These are phyloP conservation scores for Insectozyma bohioensis DNA, from an alignment of 1,139 yeast genomes.

Conservation along the genomic window DNA sequence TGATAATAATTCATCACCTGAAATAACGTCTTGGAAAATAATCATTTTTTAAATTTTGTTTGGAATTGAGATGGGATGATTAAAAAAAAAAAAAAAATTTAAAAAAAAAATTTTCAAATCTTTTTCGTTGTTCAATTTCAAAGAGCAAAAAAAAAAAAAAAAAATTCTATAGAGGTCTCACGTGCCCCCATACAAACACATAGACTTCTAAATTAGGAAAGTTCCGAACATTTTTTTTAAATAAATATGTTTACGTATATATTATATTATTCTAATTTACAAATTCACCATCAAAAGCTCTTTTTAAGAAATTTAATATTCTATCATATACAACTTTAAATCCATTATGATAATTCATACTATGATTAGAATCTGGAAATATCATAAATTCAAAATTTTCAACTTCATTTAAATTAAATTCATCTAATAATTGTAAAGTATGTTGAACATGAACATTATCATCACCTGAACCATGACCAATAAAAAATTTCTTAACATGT, in stretches of 20 bases:
- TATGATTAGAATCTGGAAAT: conserved; percentile 79
- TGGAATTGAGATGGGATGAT: conserved; percentile 2
- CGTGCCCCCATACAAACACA: conserved; percentile 1
- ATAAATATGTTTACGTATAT: too few relatives aligned
- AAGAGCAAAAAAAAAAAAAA: conserved; percentile 1
- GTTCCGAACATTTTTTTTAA: too few relatives aligned
- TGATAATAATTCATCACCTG: conserved; percentile 95
- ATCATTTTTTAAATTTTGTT: conserved; percentile 29
- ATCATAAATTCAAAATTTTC: conserved; percentile 74
- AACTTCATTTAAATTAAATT: conserved; percentile 53
- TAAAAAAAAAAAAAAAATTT: conserved; percentile 3
- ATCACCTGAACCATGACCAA: conserved; percentile 82
- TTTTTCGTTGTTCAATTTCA: too few relatives aligned
- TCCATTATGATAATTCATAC: conserved; percentile 71
- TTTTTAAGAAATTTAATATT: conserved; percentile 32
- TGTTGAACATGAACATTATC: conserved; percentile 83
- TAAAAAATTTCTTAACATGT: conserved; percentile 56
- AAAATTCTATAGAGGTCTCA: conserved; percentile 1
- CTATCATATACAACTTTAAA: conserved; percentile 64
- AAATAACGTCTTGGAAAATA: conserved; percentile 68
- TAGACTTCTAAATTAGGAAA: conserved; percentile 1
- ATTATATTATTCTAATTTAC: conserved; percentile 4
- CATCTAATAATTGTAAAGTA: conserved; percentile 61
- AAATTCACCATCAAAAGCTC: conserved; percentile 17
- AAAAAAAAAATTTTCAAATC: too few relatives aligned